Conservation (phyloP, 306 rosid species). For the Prunus mira region DNA sequence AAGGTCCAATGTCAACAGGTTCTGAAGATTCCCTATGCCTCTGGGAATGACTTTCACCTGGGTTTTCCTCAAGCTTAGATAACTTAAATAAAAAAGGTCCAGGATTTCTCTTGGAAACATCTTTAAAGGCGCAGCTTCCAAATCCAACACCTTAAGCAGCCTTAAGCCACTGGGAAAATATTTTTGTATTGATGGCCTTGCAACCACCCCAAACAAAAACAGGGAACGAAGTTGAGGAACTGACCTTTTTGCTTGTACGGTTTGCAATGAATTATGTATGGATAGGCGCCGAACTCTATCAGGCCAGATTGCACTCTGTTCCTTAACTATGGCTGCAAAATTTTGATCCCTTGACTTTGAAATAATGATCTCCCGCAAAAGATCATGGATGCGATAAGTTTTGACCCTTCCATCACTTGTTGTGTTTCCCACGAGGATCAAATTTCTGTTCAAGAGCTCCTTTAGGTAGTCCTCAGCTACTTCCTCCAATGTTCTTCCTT, state of each 20-base stretch:
- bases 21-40: conserved; percentile 31
- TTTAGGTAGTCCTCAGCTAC: conserved; percentile 57
- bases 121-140: conserved; percentile 20
- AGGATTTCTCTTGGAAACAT: conserved; percentile 18
- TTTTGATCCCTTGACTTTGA: conserved; percentile 56
- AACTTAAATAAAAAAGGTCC: conserved; percentile 21
- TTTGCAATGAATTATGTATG: conserved; percentile 31
- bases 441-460: conserved; percentile 57
- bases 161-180: conserved; percentile 7
- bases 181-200: conserved; percentile 7
- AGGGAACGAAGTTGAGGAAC: conserved; percentile 60
- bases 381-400: conserved; percentile 42
- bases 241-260: conserved; percentile 37
- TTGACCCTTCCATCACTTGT: conserved; percentile 26
- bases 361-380: conserved; percentile 52
- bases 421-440: conserved; percentile 34
- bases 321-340: conserved; percentile 44
- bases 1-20: conserved; percentile 38
- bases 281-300: conserved; percentile 56
- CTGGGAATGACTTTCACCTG: conserved; percentile 25
- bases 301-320: conserved; percentile 36
- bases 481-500: conserved; percentile 52
- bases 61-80: conserved; percentile 40
- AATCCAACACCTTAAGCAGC: conserved; percentile 36
- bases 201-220: conserved; percentile 41